Base-by-base conservation (phyloP, 2,329 filamentous ascomycete species). In the Tolypocladium sp. region DNA sequence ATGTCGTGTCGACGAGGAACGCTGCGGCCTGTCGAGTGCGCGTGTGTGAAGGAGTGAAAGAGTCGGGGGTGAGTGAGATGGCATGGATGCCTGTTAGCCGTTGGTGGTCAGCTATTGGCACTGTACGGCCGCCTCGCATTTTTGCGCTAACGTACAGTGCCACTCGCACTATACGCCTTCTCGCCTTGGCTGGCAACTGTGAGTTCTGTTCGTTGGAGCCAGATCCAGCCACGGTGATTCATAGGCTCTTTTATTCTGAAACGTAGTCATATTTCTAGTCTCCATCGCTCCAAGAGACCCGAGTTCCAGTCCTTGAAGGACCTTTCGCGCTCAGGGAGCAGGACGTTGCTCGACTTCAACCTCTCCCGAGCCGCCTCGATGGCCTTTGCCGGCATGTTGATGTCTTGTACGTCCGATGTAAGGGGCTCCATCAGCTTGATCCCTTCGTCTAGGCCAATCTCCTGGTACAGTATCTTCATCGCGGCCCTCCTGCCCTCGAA, bases 291-390 rank as follows among this genome's bases (percentile, higher is more conserved):
- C 60, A 91, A 67, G 22, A 91, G 68, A 2, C 85, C 86, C 6
- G 91, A 84, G 33, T 79, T 79, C 87, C 87, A 91, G n/a, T 80
- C 82, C 67, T 82, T 78, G 63, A 89, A 88, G 35, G 65, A 73
- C 59, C 83, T 77, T 60, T 87, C 83, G 10, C 74, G 74, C 0
- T 64, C 68, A 1, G 88, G 87, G 10, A 91, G 68, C 20, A 84
- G 67, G 3, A 62, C 49, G 41, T 78, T 82, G 63, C 81, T 85
- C 9, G 66, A 67, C 13, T 74, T 67, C 33, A 91, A 71, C 12
- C 70, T 72, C 7, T 66, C 62, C 1, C 70, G 64, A 8, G 87
- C 70, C 37, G 74, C 73, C 6, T 68, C 59, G 35, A 87, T 82
- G 5, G 82, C 76, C 5, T 76, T 72, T 1, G 61, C 62, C 0